Percentiles rank a stretch among this genome's conserved stretches.
Conservation (phyloP, 2,329 filamentous ascomycete species). For the Penicillium sp. region DNA sequence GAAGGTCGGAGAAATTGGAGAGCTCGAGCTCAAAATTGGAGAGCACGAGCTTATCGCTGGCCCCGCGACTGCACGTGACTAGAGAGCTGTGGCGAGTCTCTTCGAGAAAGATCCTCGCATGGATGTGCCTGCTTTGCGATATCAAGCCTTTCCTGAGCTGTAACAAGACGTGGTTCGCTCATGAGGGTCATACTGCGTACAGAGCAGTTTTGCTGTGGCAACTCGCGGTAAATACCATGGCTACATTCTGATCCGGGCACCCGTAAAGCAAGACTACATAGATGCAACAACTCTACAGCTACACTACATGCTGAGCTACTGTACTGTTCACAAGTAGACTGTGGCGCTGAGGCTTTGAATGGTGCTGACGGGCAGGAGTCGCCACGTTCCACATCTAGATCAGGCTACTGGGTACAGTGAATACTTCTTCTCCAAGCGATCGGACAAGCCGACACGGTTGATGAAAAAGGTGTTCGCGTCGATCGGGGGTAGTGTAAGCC, state of each 20-base stretch:
- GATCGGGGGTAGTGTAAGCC: conserved; percentile 69
- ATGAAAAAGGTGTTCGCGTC: conserved; percentile 62
- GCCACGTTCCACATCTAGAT: no score
- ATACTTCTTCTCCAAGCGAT: conserved; percentile 54
- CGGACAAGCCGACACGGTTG: conserved; percentile 50
- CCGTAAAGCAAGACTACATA: background rate
- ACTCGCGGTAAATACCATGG: background rate
- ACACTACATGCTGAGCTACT: background rate
- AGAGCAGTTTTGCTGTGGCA: background rate
- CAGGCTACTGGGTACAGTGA: no score
- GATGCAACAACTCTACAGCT: background rate
- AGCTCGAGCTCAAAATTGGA: conserved; percentile 7
- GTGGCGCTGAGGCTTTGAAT: background rate
- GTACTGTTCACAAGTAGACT: background rate
- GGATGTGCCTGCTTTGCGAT: background rate
- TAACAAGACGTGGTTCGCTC: background rate
- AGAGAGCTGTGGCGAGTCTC: no score
- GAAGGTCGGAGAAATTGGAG: background rate
- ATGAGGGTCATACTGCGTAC: no score
- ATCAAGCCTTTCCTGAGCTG: no score
- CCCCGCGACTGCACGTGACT: conserved; percentile 16
- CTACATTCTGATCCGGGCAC: background rate
- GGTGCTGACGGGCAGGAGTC: no score
- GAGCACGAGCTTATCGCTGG: conserved; percentile 20
- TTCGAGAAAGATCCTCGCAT: no score